Evolutionary conservation across 805 yeast genomes (phyloP).

Genomic region (Candida peoriensis): DNA sequence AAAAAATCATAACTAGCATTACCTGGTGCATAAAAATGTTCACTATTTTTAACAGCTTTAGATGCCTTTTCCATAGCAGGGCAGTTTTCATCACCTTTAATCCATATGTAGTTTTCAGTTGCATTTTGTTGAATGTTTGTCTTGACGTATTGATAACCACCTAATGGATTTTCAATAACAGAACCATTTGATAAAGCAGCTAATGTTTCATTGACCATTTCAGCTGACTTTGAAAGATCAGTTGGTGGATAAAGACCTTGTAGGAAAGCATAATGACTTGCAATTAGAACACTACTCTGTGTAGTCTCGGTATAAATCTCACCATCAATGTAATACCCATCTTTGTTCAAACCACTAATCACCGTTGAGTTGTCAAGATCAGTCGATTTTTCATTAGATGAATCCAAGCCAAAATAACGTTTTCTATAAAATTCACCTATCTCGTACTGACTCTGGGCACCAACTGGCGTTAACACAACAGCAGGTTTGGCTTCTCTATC

Average conservation of each 20-base stretch:
- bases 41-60: conserved; percentile 24
- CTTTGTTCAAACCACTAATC: conserved; percentile 28
- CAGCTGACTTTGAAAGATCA: conserved; percentile 16
- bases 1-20: conserved; percentile 35
- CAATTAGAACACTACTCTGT: conserved; percentile 30
- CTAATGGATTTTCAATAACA: conserved; percentile 31
- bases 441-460: conserved; percentile 33
- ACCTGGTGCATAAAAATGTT: conserved; percentile 24
- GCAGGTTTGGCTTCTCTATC: conserved; percentile 45
- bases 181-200: conserved; percentile 37
- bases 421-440: conserved; percentile 37
- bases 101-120: conserved; percentile 35
- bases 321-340: conserved; percentile 32
- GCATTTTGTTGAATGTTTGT: conserved; percentile 31
- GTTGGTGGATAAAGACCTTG: conserved; percentile 46
- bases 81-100: conserved; percentile 38
- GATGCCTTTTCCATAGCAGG: conserved; percentile 33
- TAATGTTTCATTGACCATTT: conserved; percentile 21
- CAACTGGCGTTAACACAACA: conserved; percentile 36
- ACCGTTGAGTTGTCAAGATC: conserved; percentile 23
- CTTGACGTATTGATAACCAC: conserved; percentile 43
- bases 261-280: conserved; percentile 38
- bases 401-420: conserved; percentile 36
- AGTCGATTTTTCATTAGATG: conserved; percentile 18
- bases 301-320: conserved; percentile 34